Conservation (phyloP, 768 basidiomycete genomes). For the Dendrothele bispora region DNA sequence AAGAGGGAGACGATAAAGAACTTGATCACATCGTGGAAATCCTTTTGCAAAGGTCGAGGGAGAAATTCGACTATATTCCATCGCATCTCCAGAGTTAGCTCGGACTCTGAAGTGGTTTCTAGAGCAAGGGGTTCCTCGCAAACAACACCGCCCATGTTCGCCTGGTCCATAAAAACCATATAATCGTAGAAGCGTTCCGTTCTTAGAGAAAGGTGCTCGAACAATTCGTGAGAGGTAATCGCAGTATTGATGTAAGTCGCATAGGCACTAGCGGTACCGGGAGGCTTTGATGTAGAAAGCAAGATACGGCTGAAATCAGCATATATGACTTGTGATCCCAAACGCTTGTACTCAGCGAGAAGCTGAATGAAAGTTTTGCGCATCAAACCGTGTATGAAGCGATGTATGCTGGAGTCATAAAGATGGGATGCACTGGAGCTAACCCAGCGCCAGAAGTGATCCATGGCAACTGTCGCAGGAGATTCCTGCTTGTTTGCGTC, state of each 20-base stretch:
- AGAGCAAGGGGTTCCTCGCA: slow-evolving; percentile 75
- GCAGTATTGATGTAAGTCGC: slow-evolving; percentile 94
- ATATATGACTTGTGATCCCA: slow-evolving; percentile 91
- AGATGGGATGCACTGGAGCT: slow-evolving; percentile 81
- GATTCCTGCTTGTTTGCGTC: slow-evolving; percentile 63
- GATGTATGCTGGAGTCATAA: slow-evolving; percentile 91
- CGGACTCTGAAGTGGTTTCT: slow-evolving; percentile 66
- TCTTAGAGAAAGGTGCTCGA: slow-evolving; percentile 87
- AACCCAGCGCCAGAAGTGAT: slow-evolving; percentile 99
- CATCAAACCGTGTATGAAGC: slow-evolving; percentile 95
- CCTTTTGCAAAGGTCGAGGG: slow-evolving; percentile 74
- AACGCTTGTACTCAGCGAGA: slow-evolving; percentile 91
- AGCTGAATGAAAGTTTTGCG: slow-evolving; percentile 97
- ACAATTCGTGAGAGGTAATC: slow-evolving; percentile 91
- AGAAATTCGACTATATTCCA: slow-evolving; percentile 95
- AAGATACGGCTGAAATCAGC: slow-evolving; percentile 91
- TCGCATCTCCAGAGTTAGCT: slow-evolving; percentile 74
- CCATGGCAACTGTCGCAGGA: slow-evolving; percentile 70
- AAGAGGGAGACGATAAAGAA: slow-evolving; percentile 87
- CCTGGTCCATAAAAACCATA: slow-evolving; percentile 92
- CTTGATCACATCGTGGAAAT: slow-evolving; percentile 73
- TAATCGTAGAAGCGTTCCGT: slow-evolving; percentile 92
- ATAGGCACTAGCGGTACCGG: slow-evolving; percentile 93
- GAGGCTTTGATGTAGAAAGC: slow-evolving; percentile 93
- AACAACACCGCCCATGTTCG: slow-evolving; percentile 89